Evolutionary conservation across 352 stramenopile genomes (phyloP).

Genomic region (Phytophthora crassamura): DNA sequence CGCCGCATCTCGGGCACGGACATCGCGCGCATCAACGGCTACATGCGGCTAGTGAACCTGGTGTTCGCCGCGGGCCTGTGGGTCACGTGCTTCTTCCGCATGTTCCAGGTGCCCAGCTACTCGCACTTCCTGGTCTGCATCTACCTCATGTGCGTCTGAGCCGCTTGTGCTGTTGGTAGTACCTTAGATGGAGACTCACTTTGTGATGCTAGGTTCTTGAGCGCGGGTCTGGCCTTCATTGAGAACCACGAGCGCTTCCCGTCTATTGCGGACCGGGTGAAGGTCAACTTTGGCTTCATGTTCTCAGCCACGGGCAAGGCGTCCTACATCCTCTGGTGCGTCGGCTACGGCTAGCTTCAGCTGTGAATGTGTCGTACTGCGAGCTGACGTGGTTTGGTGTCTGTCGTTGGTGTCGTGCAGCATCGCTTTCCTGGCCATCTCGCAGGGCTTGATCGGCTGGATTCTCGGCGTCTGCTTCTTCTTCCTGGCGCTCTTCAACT

Average conservation of each 20-base stretch:
- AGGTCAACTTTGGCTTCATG: slow-evolving; percentile 91
- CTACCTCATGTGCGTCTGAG: slow-evolving; percentile 77
- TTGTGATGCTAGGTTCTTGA: slow-evolving; percentile 51
- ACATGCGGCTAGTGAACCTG: slow-evolving; percentile 87
- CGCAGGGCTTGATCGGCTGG: slow-evolving; percentile 81
- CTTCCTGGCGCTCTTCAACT: slow-evolving; percentile 83
- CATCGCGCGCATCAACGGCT: slow-evolving; percentile 87
- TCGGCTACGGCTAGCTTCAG: not conserved
- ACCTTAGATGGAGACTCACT: not conserved
- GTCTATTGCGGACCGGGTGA: slow-evolving; percentile 77
- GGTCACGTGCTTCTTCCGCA: slow-evolving; percentile 79
- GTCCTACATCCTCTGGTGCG: slow-evolving; percentile 83
- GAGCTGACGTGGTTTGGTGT: slow-evolving; percentile 12
- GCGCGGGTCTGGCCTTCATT: slow-evolving; percentile 73
- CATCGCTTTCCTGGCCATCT: slow-evolving; percentile 84
- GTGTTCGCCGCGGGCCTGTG: slow-evolving; percentile 63
- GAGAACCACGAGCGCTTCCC: slow-evolving; percentile 89
- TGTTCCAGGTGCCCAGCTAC: slow-evolving; percentile 80
- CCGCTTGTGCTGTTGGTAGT: not conserved
- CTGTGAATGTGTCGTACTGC: not conserved
- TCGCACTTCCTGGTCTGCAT: slow-evolving; percentile 86
- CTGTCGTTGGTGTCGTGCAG: slow-evolving; percentile 33
- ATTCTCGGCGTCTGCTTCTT: slow-evolving; percentile 81
- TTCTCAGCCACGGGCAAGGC: slow-evolving; percentile 87
- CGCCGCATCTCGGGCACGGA: slow-evolving; percentile 78